Base-by-base conservation (phyloP, 2,329 filamentous ascomycete genomes). In the Alternaria gansuensis region DNA sequence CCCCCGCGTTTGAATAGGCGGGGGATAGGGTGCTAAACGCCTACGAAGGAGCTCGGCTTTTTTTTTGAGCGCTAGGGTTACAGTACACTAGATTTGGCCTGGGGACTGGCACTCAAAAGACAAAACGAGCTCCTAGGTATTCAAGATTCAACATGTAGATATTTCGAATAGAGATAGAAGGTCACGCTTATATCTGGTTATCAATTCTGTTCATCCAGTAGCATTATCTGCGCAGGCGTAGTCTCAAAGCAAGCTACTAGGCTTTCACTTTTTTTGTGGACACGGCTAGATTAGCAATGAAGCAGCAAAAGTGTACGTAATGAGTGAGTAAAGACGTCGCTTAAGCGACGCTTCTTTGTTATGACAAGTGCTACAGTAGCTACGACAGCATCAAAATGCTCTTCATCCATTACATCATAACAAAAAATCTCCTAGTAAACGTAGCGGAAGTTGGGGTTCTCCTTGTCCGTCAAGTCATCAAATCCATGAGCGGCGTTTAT, bases 381-480 rank as follows among this genome's bases (percentile, higher is more conserved):
- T 23, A 40, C 21, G 14, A 40, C 21, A 39, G 17, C 37, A 39
- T 39, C 21, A 4, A 24, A 21, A 21, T 40, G 21, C 37, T 40
- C 26, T 13, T 53, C 7, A 36, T 33, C 36, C 39, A 11, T 40
- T 31, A 6, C 10, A 58, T 40, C 11, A 39, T 39, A 36, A 55
- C 21, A 28, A 26, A 31, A 37, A n/a, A 10, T 5, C 17, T 10
- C 36, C 49, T 69, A 76, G 52, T 67, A 74, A 41, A 85, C 82
- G 68, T 88, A 88, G 59, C 85, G 79, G 73, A 88, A 88, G 60
- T 84, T 84, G 28, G 81, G 66, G 67, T 88, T 89, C 79, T 88
- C 83, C 73, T 76, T 79, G 69, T 89, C 87, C 5, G 87, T 89
- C 69, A 87, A 77, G 70, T 89, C 87, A 69, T 88, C 86, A 70